These are phyloP conservation scores for Naumovozyma baii DNA, from an alignment of 805 yeast genomes.

Conservation along the genomic window DNA sequence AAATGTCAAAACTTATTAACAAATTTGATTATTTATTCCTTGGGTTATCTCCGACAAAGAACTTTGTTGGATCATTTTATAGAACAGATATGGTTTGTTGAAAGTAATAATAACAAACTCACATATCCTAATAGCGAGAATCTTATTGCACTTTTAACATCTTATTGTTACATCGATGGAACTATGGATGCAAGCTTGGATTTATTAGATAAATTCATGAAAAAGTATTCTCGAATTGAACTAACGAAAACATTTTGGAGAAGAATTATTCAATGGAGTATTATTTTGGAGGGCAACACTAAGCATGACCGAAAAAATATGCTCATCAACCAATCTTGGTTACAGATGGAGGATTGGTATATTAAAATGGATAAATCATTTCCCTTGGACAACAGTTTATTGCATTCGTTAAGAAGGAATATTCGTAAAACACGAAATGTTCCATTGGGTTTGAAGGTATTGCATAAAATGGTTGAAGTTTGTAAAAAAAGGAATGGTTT, in stretches of 20 bases:
- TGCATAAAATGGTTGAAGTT: not conserved
- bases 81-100: slow-evolving; percentile 11
- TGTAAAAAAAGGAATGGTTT: slow-evolving; percentile 1
- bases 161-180: slow-evolving; percentile 12
- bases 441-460: slow-evolving; percentile 12
- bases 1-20: slow-evolving; percentile 10
- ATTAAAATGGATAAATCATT: too few relatives aligned
- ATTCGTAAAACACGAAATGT: slow-evolving; percentile 9
- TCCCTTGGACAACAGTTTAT: slow-evolving; percentile 22
- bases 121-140: slow-evolving; percentile 13
- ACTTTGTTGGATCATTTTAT: slow-evolving; percentile 14
- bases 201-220: slow-evolving; percentile 14
- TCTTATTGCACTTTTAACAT: slow-evolving; percentile 15
- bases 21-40: slow-evolving; percentile 17
- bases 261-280: slow-evolving; percentile 15
- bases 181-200: slow-evolving; percentile 10
- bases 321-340: slow-evolving; percentile 13
- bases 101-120: slow-evolving; percentile 1
- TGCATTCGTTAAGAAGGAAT: slow-evolving; percentile 7
- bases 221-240: slow-evolving; percentile 13
- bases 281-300: not conserved
- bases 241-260: slow-evolving; percentile 23
- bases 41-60: slow-evolving; percentile 17
- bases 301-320: not conserved
- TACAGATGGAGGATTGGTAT: slow-evolving; percentile 17